Evolutionary conservation across 108 stramenopile species (phyloP).

Genomic region (Nitzschia sp.): DNA sequence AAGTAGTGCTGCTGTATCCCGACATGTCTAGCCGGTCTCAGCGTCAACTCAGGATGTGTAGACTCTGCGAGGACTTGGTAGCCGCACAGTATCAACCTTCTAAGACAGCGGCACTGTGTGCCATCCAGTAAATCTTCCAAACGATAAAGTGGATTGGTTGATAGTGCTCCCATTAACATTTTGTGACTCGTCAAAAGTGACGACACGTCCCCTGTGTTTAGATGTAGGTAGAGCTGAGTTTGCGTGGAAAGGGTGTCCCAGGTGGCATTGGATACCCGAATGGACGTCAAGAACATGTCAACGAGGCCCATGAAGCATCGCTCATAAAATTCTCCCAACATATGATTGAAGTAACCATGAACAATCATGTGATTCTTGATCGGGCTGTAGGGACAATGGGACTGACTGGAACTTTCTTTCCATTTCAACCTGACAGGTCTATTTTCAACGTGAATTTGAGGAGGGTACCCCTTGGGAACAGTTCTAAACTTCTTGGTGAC

Average conservation of each 20-base stretch:
- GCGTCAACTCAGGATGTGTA: background rate
- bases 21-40: background rate
- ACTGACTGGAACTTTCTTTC: background rate
- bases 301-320: conserved; percentile 2
- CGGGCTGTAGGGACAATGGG: conserved; percentile 25
- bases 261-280: background rate
- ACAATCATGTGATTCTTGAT: conserved; percentile 42
- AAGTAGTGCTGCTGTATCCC: background rate
- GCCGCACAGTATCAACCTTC: background rate
- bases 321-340: conserved; percentile 60
- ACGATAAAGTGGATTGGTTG: background rate
- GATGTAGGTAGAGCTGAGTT: background rate
- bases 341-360: conserved; percentile 47
- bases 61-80: background rate
- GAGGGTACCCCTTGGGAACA: background rate
- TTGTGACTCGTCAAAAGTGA: background rate
- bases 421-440: background rate
- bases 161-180: background rate
- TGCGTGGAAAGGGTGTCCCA: background rate
- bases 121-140: background rate
- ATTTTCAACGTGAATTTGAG: background rate
- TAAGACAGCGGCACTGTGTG: conserved; percentile 1
- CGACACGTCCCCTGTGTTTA: background rate
- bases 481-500: background rate
- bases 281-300: background rate